Base-by-base conservation (phyloP, 441 rosid genomes). In the Corymbia calophylla region DNA sequence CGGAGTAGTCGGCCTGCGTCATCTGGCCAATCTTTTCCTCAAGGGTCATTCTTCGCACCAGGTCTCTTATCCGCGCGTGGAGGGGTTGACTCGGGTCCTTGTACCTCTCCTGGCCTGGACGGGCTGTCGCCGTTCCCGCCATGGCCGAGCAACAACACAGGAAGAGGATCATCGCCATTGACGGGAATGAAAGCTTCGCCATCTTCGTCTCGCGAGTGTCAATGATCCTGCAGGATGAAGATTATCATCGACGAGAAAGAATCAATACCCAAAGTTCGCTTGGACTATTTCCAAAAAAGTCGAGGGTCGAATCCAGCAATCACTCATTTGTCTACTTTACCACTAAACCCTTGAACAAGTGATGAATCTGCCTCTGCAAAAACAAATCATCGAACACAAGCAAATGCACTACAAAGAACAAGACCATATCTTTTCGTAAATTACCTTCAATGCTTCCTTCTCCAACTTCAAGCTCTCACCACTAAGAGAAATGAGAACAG, bases 21-120 rank as follows among this genome's bases (percentile, higher is more conserved):
- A 89, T 89, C 88, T 89, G 90, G 23, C 88, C 87, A 58, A 89
- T 86, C 88, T 89, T 89, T 73, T 89, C 90, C 13, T 87, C n/a
- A 11, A 89, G 88, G 10, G 88, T 89, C 90, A 89, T 89, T 27
- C 88, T 86, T 19, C 2, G 4, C 88, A 89, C 27, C 32, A 89
- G 90, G 88, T 86, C 87, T 44, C 64, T 54, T 51, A 86, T 89
- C 85, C 90, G 66, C 25, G 31, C 3, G 11, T 39, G 25, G 53
- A 64, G 31, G 49, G 88, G 81, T 81, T 60, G 88, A 31, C 47
- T 10, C 27, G 88, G 90, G 84, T 86, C 90, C 88, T 86, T 86
- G 90, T 89, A 89, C 81, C 14, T 86, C n/a, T 48, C 25, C 29
- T 55, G 25, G 29, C 27, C 87, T 31, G 1, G 87, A 31, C 32